A percentile compares a stretch with the other conserved stretches of the same genome.
These are phyloP conservation scores for Botrytis porri DNA, from an alignment of 2,329 filamentous ascomycete species.

Conservation along the genomic window DNA sequence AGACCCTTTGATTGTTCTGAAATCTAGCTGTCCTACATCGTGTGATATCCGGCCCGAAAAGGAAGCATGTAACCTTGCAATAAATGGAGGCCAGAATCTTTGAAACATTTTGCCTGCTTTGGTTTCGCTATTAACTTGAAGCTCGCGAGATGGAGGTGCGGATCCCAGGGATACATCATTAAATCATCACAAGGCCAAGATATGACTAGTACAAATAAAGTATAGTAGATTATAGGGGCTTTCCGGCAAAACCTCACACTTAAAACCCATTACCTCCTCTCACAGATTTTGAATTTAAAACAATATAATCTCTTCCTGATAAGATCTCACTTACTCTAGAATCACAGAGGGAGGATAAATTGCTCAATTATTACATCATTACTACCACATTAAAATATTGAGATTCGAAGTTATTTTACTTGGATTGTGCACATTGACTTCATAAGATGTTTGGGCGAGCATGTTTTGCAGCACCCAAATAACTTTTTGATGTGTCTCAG, in stretches of 20 bases:
- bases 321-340: no score
- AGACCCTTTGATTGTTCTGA: background rate
- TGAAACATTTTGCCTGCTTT: background rate
- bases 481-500: background rate
- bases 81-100: accelerated
- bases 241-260: background rate
- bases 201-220: background rate
- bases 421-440: background rate
- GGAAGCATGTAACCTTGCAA: no score
- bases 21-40: no score
- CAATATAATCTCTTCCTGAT: no score
- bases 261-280: background rate
- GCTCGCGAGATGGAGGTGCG: background rate
- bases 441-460: background rate
- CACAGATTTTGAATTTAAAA: background rate
- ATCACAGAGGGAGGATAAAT: background rate
- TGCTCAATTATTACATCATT: background rate
- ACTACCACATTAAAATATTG: background rate
- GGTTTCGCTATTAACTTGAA: background rate
- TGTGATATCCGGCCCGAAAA: background rate
- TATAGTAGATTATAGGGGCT: no score
- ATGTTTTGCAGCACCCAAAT: background rate
- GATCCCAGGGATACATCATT: background rate
- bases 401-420: background rate
- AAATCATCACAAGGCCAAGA: background rate